These are phyloP conservation scores for Penicillium robsamsonii DNA, from an alignment of 495 filamentous ascomycete species.

Conservation along the genomic window DNA sequence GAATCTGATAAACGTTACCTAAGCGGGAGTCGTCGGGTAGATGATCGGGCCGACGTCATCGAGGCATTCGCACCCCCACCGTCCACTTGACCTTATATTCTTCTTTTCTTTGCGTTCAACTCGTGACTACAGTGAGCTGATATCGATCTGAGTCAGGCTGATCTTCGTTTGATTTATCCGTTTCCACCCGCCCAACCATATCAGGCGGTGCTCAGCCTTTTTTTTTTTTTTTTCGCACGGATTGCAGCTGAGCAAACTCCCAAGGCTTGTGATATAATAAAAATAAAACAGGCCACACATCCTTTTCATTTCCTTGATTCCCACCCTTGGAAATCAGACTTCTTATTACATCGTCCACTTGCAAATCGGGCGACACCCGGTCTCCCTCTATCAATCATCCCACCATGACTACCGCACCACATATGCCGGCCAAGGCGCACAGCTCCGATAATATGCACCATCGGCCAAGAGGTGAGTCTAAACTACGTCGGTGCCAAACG, in stretches of 20 bases:
- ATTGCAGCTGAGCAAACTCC: conserved; percentile 10
- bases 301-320: conserved; percentile 1
- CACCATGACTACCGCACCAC: conserved; percentile 35
- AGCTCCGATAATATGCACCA: conserved; percentile 46
- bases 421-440: conserved; percentile 36
- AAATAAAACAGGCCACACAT: conserved; percentile 7
- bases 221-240: not conserved
- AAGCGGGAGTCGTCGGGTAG: conserved; percentile 7
- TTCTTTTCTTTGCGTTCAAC: not conserved
- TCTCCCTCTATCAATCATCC: conserved; percentile 8
- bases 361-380: conserved; percentile 21
- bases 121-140: conserved; percentile 10
- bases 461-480: conserved; percentile 70
- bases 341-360: conserved; percentile 20
- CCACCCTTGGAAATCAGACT: conserved; percentile 1
- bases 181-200: not conserved
- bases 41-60: conserved; percentile 27
- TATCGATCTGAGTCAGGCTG: conserved; percentile 6
- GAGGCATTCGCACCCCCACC: conserved; percentile 14
- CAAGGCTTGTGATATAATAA: conserved; percentile 11
- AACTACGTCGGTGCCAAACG: not conserved
- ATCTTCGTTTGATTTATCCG: conserved; percentile 8
- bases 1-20: conserved; percentile 5
- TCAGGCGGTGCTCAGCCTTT: conserved; percentile 9
- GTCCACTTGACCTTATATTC: conserved; percentile 10